Evolutionary conservation across 306 rosid species (phyloP), one percentile per base, ranked within the genome.

Genomic region (Cicer bijugum): DNA sequence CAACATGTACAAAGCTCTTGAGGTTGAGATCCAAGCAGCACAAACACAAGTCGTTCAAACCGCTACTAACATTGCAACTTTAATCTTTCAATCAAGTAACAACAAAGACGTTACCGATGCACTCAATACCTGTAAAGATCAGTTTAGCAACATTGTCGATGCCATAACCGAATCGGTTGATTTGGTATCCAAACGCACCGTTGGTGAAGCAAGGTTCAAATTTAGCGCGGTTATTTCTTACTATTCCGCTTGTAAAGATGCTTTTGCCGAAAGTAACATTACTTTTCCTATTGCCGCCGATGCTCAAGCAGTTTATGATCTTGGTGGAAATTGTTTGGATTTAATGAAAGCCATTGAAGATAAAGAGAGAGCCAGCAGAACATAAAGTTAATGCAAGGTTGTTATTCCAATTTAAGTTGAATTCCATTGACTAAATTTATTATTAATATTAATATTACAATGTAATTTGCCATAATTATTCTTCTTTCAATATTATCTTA

Each of bases 271-370:
- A 12, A 12, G 44, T 59, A 1, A 33, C 0, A 16, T 1, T 6
- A 4, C 2, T 9, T 7, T 53, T 1, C 76, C 76, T 2, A 7
- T 77, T 7, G 64, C 7, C 0, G 14, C 0, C 0, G 65, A 77
- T 3, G 19, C 46, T 0, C 0, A 39, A 5, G 3, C 0, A 0
- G 8, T 77, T 4, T 7, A 0, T 23, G 46, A 69, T 1, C 71
- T 38, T 6, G 71, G 8, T 2, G 35, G 15, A 0, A 78, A 60
- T 15, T n/a, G 19, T 28, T 39, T 78, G 65, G 77, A 78, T 35
- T 6, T 78, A 1, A 6, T 50, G 76, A 50, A 20, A 70, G 76
- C 23, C 40, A 69, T 78, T 50, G 48, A 19, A 4, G 65, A 78
- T 39, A 78, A 14, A 50, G 65, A 28, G 11, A 0, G 0, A 0